Base-by-base conservation (phyloP, 164 flowering plant genomes). In the Amborella trichopoda region DNA sequence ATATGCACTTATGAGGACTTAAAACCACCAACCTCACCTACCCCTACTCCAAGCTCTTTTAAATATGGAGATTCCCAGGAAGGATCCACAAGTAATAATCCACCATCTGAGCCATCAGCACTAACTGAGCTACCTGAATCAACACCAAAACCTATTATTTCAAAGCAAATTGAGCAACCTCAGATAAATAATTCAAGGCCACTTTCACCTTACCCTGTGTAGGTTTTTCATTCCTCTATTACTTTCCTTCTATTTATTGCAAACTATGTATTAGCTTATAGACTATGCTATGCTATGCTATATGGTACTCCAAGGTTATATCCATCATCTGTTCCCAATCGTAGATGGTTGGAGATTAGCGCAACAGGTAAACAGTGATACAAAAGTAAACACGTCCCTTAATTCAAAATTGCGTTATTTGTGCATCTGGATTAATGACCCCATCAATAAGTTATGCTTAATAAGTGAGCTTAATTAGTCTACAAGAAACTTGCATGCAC, bases 21-120 rank as follows among this genome's bases (percentile, higher is more conserved):
- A 60, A 75, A 78, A 45, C 79, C 79, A 33, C 79, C 77, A 14
- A 68, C 48, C 50, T 72, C 83, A 40, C 81, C 85, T 50, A 59
- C 42, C 49, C 82, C 77, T 51, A 55, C 65, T 23, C 62, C 41
- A 14, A 30, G 34, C 34, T 8, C 34, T 30, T n/a, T n/a, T n/a
- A n/a, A n/a, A 37, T 21, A 18, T 37, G 19, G 19, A 37, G 19
- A 30, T 30, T 9, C 34, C 34, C 34, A 8, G 11, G 11, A 30
- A 14, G 14, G 14, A 30, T 9, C 11, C 34, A 8, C 14, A 14
- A 30, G 34, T n/a, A 14, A 30, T 14, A 30, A 8, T 30, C 14
- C 34, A 30, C 1, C 14, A 30, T 14, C 47, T 50, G 26, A 56
- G 16, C 42, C 42, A 40, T 34, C 58, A 0, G 56, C 28, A n/a